Percentiles rank a stretch among this genome's conserved stretches.
Evolutionary conservation across 768 basidiomycete species (phyloP).

Genomic region (Russula emetica): DNA sequence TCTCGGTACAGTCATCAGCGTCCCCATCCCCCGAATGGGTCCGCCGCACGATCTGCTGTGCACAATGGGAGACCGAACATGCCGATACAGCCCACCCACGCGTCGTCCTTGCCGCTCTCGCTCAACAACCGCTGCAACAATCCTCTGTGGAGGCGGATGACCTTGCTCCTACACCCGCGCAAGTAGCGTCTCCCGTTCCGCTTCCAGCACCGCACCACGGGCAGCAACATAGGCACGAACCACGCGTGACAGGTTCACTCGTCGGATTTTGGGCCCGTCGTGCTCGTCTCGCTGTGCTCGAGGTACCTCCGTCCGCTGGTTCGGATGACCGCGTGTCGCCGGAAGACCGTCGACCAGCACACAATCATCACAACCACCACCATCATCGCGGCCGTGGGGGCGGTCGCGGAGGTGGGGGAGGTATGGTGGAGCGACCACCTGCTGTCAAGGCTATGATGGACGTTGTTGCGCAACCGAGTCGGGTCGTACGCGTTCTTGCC

Average conservation of each 20-base stretch:
- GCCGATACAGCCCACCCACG: constrained; percentile 41
- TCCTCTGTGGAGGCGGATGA: background rate
- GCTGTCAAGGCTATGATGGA: constrained; percentile 83
- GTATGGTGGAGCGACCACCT: constrained; percentile 71
- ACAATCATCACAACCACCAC: constrained; percentile 23
- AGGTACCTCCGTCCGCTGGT: constrained; percentile 43
- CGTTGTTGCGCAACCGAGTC: constrained; percentile 65
- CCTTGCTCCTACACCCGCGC: constrained; percentile 11
- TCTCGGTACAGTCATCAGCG: constrained; percentile 28
- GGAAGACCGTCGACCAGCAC: constrained; percentile 31
- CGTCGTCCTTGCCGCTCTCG: constrained; percentile 57
- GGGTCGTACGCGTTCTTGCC: constrained; percentile 73
- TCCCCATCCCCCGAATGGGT: constrained; percentile 74
- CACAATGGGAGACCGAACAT: constrained; percentile 66
- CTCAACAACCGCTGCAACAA: constrained; percentile 3
- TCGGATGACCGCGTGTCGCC: constrained; percentile 28
- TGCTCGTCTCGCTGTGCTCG: constrained; percentile 54
- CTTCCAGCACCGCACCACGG: constrained; percentile 50
- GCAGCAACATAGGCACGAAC: constrained; percentile 53
- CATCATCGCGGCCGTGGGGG: constrained; percentile 21
- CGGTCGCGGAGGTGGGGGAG: constrained; percentile 36
- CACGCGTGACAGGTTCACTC: constrained; percentile 58
- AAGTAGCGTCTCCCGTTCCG: constrained; percentile 50
- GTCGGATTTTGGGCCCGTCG: constrained; percentile 64
- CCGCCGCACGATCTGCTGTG: constrained; percentile 78